Evolutionary conservation across 306 rosid species (phyloP).

Genomic region (Vigna unguiculata): DNA sequence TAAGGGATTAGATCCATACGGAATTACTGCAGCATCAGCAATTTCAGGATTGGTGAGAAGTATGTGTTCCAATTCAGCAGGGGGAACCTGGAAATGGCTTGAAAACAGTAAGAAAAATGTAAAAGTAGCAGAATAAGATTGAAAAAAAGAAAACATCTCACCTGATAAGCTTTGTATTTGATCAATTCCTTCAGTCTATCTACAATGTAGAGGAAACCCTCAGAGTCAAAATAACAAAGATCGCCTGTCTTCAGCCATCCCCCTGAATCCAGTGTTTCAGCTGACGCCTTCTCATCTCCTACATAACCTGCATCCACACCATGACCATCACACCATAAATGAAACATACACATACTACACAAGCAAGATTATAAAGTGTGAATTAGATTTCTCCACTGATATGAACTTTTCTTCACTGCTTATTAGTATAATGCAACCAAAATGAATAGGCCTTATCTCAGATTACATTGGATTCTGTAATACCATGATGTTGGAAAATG

Average conservation of each 20-base stretch:
- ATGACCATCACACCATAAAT: constrained; percentile 29
- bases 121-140: neutral
- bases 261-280: constrained; percentile 79
- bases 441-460: neutral
- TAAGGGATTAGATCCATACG: constrained; percentile 58
- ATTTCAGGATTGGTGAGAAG: constrained; percentile 77
- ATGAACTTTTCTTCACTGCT: constrained; percentile 6
- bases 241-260: constrained; percentile 97
- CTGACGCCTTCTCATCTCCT: constrained; percentile 80
- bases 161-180: constrained; percentile 95
- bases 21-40: constrained; percentile 84
- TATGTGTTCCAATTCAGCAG: constrained; percentile 84
- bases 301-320: constrained; percentile 69
- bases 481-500: neutral
- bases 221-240: constrained; percentile 92
- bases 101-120: constrained; percentile 8
- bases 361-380: neutral
- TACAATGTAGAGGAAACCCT: constrained; percentile 77
- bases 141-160: constrained; percentile 44
- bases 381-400: neutral
- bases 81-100: constrained; percentile 79
- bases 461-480: neutral
- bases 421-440: neutral
- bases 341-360: neutral
- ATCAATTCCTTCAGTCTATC: constrained; percentile 94